Percentiles rank a stretch among this genome's conserved stretches.
phyloP scores from a whole-genome alignment of 257 asterid species.

The Knoxia roxburghii region DNA sequence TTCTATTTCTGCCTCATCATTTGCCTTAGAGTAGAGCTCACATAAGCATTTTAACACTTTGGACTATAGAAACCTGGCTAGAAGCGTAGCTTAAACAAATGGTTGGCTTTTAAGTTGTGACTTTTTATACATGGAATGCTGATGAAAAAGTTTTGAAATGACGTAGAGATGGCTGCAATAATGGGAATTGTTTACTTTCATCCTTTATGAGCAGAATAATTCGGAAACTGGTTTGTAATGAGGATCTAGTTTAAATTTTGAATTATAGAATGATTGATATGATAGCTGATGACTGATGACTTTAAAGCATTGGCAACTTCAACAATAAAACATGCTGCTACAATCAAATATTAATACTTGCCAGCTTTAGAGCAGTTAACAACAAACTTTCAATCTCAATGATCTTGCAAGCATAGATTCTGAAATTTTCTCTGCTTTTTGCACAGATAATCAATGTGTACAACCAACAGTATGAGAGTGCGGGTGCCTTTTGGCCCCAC shows the following conservation, averaged over 20 bases:
- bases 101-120: not conserved
- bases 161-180: not conserved
- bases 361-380: not conserved
- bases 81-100: not conserved
- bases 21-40: not conserved
- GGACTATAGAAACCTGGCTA: not conserved
- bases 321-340: not conserved
- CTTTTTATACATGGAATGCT: not conserved
- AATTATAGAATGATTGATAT: not conserved
- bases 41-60: not conserved
- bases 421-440: not conserved
- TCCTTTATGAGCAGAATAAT: not conserved
- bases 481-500: conserved; percentile 97
- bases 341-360: not conserved
- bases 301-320: not conserved
- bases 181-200: not conserved
- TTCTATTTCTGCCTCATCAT: not conserved
- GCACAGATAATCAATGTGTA: conserved; percentile 86
- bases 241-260: no score
- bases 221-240: not conserved
- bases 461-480: conserved; percentile 81
- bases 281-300: not conserved
- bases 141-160: not conserved
- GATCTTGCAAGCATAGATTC: not conserved
- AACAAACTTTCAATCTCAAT: not conserved